Evolutionary conservation across 2,329 filamentous ascomycete genomes (phyloP).

Genomic region (Aspergillus eucalypticola): DNA sequence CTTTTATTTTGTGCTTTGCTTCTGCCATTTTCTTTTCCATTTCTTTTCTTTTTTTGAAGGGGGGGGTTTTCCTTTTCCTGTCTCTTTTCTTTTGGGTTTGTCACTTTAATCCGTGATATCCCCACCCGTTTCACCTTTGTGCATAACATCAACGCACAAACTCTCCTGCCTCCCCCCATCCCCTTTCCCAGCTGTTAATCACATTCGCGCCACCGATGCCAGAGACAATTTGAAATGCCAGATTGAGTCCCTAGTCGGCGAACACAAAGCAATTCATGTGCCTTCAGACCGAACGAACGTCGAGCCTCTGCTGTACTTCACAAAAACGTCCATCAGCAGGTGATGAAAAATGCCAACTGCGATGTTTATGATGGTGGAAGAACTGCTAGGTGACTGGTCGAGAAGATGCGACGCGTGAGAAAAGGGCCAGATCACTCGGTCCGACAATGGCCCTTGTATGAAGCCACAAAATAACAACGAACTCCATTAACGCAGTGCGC

Average conservation of each 20-base stretch:
- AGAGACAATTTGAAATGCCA: not conserved
- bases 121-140: not conserved
- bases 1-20: slow-evolving; percentile 8
- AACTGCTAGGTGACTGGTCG: not conserved
- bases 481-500: not conserved
- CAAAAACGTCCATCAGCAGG: not conserved
- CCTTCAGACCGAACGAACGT: not conserved
- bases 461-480: not conserved
- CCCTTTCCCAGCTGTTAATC: not conserved
- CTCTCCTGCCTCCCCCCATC: not conserved
- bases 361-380: not conserved
- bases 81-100: not conserved
- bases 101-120: no score
- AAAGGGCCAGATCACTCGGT: not conserved
- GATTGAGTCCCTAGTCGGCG: not conserved
- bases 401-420: not conserved
- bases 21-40: slow-evolving; percentile 12
- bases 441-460: not conserved
- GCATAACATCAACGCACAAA: not conserved
- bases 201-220: not conserved
- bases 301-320: not conserved
- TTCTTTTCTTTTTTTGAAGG: not conserved
- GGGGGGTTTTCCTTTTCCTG: not conserved
- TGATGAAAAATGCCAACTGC: not conserved
- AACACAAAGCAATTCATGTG: not conserved